Conservation (phyloP, 2,329 filamentous ascomycete genomes). For the Neonectria ditissima region DNA sequence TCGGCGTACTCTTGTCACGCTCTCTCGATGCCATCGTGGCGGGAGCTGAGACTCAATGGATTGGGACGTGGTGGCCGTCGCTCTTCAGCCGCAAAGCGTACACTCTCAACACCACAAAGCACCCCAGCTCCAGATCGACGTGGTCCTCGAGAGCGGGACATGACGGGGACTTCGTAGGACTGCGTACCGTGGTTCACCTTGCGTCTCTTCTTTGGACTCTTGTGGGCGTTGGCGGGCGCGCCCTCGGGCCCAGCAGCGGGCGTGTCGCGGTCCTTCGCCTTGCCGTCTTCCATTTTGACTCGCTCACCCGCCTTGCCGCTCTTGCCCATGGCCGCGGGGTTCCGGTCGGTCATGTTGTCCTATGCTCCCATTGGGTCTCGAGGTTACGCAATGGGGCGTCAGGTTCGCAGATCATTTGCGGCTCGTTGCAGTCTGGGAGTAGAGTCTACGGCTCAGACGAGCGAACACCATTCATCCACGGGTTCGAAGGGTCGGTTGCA, state of each 20-base stretch:
- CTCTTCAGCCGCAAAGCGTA: slow-evolving; percentile 32
- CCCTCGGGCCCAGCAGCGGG: slow-evolving; percentile 35
- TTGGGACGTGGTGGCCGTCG: slow-evolving; percentile 23
- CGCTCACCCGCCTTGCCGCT: slow-evolving; percentile 44
- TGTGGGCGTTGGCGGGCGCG: slow-evolving; percentile 47
- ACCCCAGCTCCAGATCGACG: slow-evolving; percentile 20
- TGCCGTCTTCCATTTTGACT: slow-evolving; percentile 44
- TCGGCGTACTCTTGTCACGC: slow-evolving; percentile 28
- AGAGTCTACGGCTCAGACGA: slow-evolving; percentile 42
- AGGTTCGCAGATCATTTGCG: slow-evolving; percentile 49
- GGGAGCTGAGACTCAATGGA: slow-evolving; percentile 26
- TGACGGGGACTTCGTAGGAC: slow-evolving; percentile 11
- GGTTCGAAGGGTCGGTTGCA: slow-evolving; percentile 34
- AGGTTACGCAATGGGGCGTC: slow-evolving; percentile 49
- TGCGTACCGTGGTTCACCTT: slow-evolving; percentile 89
- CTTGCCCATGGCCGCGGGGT: slow-evolving; percentile 49
- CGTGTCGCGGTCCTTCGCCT: slow-evolving; percentile 48
- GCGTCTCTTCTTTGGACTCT: slow-evolving; percentile 84
- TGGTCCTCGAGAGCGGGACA: slow-evolving; percentile 15
- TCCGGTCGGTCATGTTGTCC: slow-evolving; percentile 50
- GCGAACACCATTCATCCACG: slow-evolving; percentile 42
- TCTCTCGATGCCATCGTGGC: slow-evolving; percentile 16
- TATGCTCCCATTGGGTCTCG: slow-evolving; percentile 50
- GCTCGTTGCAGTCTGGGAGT: slow-evolving; percentile 44
- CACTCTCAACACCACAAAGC: slow-evolving; percentile 25